A percentile compares a stretch with the other conserved stretches of the same genome.
phyloP scores from a whole-genome alignment of 192 early-diverging fungal genomes.

The Backusella parvicylindrica region DNA sequence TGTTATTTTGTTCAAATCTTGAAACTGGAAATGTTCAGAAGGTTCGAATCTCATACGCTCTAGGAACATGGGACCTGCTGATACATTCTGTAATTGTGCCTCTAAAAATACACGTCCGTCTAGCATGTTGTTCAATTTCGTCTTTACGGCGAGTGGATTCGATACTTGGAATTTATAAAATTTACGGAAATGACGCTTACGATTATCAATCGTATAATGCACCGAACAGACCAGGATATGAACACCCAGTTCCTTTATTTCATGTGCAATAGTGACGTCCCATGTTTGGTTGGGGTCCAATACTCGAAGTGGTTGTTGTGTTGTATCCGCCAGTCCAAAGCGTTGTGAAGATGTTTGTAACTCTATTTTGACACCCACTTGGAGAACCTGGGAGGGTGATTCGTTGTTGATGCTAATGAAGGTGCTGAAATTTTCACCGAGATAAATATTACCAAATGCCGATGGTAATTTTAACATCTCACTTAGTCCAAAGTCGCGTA shows the following conservation, averaged over 20 bases:
- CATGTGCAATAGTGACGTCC: slow-evolving; percentile 82
- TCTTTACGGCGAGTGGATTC: slow-evolving; percentile 95
- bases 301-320: slow-evolving; percentile 21
- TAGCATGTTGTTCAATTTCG: slow-evolving; percentile 84
- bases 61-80: slow-evolving; percentile 73
- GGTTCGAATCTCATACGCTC: slow-evolving; percentile 88
- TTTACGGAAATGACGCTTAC: slow-evolving; percentile 74
- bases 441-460: slow-evolving; percentile 89
- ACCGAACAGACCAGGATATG: slow-evolving; percentile 90
- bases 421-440: slow-evolving; percentile 88
- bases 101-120: slow-evolving; percentile 78
- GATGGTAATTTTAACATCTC: slow-evolving; percentile 77
- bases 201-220: slow-evolving; percentile 70
- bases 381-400: slow-evolving; percentile 55
- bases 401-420: slow-evolving; percentile 93
- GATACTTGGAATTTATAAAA: slow-evolving; percentile 96
- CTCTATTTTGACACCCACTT: slow-evolving; percentile 75
- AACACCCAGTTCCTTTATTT: slow-evolving; percentile 93
- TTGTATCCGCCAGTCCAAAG: slow-evolving; percentile 69
- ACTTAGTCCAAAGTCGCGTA: slow-evolving; percentile 59
- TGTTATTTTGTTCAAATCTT: slow-evolving; percentile 58
- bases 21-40: slow-evolving; percentile 62
- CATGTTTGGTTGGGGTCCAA: slow-evolving; percentile 68
- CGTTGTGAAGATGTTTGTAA: slow-evolving; percentile 86
- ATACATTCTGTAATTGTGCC: slow-evolving; percentile 91